Conservation (phyloP, 768 basidiomycete species). For the Lactarius sanguifluus region DNA sequence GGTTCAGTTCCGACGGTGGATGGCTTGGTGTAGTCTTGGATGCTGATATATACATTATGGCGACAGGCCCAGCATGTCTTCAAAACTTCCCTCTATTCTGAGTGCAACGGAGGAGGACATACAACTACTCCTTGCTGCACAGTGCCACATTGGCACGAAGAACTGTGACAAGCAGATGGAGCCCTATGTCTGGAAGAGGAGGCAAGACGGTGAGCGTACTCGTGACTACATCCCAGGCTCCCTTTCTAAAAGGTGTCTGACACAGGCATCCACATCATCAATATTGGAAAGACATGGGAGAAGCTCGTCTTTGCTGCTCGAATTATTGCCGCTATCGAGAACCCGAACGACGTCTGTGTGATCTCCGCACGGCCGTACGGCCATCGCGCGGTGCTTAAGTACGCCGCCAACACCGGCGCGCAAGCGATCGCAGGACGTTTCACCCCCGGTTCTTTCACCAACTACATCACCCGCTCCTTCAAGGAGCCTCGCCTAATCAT, state of each 20-base stretch:
- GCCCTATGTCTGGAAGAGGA: conserved; percentile 96
- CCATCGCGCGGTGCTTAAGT: conserved; percentile 99
- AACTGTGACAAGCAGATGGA: conserved; percentile 99
- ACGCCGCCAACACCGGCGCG: conserved; percentile 95
- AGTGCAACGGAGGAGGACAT: conserved; percentile 98
- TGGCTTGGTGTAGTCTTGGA: conserved; percentile 34
- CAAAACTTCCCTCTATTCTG: conserved; percentile 92
- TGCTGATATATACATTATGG: conserved; percentile 39
- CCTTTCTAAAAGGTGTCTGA: conserved; percentile 22
- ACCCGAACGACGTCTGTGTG: conserved; percentile 97
- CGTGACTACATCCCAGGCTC: background rate
- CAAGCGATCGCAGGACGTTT: conserved; percentile 99
- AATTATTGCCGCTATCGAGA: conserved; percentile 95
- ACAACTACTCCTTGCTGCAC: conserved; percentile 89
- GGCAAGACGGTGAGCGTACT: conserved; percentile 80
- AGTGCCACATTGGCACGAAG: conserved; percentile 97
- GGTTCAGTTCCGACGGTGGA: conserved; percentile 39
- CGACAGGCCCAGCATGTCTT: conserved; percentile 52
- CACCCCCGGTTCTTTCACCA: conserved; percentile 98
- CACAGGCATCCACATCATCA: conserved; percentile 91
- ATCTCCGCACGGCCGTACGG: conserved; percentile 99
- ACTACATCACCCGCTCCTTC: conserved; percentile 99
- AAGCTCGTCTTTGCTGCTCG: conserved; percentile 98
- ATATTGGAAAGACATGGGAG: conserved; percentile 99
- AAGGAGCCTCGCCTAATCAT: conserved; percentile 99